Evolutionary conservation across 345 rosid genomes (phyloP).

Genomic region (Anastatica hierochuntica): DNA sequence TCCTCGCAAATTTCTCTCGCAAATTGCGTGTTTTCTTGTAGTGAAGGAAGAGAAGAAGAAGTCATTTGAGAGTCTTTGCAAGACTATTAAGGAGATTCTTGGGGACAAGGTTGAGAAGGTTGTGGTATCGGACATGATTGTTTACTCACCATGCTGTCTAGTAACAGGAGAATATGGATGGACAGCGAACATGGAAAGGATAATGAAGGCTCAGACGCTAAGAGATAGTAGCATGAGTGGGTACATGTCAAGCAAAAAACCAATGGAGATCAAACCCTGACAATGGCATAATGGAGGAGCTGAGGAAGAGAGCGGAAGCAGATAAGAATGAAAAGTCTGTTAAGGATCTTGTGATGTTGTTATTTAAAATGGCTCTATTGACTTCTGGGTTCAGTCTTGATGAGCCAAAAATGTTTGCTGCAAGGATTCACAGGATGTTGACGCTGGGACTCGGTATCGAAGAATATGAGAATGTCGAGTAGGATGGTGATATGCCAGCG

Average conservation of each 20-base stretch:
- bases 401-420: conserved; percentile 59
- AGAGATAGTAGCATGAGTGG: conserved; percentile 68
- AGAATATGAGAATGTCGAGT: conserved; percentile 37
- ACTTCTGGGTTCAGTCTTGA: conserved; percentile 76
- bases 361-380: conserved; percentile 57
- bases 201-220: conserved; percentile 71
- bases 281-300: conserved; percentile 72
- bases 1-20: too few species aligned
- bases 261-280: conserved; percentile 76
- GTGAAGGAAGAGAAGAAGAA: conserved; percentile 62
- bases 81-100: conserved; percentile 62
- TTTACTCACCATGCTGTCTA: conserved; percentile 70
- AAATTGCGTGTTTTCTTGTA: too few species aligned
- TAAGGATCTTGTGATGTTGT: conserved; percentile 50
- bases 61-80: conserved; percentile 74
- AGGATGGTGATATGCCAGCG: conserved; percentile 57
- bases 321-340: conserved; percentile 75
- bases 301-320: conserved; percentile 58
- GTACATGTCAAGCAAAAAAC: conserved; percentile 78
- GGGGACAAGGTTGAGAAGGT: conserved; percentile 80
- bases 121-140: conserved; percentile 61
- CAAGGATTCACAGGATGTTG: conserved; percentile 70
- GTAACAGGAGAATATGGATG: conserved; percentile 77
- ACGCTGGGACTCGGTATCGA: conserved; percentile 65
- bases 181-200: conserved; percentile 87